Conservation (phyloP, 176 grass and related monocot genomes). For the Urochloa ruziziensis region DNA sequence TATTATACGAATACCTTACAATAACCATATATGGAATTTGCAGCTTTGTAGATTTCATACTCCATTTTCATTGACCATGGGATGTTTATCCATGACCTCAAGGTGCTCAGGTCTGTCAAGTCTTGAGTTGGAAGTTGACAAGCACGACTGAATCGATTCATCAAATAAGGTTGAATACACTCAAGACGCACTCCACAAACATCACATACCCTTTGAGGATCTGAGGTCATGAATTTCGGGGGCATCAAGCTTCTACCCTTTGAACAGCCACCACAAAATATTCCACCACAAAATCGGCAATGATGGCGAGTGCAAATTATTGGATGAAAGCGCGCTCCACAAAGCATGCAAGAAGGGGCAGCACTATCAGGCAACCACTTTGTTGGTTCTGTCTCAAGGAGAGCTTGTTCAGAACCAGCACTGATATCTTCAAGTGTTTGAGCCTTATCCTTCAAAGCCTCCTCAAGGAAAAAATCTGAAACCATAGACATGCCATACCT, state of each 20-base stretch:
- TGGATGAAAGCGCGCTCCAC: slow-evolving; percentile 66
- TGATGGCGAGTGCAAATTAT: slow-evolving; percentile 84
- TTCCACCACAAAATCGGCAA: slow-evolving; percentile 82
- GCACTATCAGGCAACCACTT: slow-evolving; percentile 87
- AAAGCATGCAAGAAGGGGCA: slow-evolving; percentile 85
- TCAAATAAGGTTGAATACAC: slow-evolving; percentile 68
- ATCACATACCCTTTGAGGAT: slow-evolving; percentile 93
- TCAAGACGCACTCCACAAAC: slow-evolving; percentile 75
- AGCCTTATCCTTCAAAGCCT: slow-evolving; percentile 73
- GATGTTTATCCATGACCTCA: slow-evolving; percentile 85
- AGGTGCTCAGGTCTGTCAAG: slow-evolving; percentile 80
- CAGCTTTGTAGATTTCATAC: slow-evolving; percentile 95
- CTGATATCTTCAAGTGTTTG: slow-evolving; percentile 53
- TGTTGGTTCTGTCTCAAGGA: slow-evolving; percentile 76
- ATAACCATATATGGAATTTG: slow-evolving; percentile 74
- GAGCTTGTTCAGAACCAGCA: slow-evolving; percentile 41
- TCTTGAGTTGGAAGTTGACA: slow-evolving; percentile 70
- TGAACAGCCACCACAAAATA: slow-evolving; percentile 82
- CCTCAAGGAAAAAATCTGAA: slow-evolving; percentile 63
- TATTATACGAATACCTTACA: slow-evolving; percentile 57
- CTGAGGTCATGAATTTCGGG: slow-evolving; percentile 66
- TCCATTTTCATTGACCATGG: slow-evolving; percentile 79
- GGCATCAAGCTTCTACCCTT: slow-evolving; percentile 85
- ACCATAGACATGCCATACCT: slow-evolving; percentile 51
- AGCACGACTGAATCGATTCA: slow-evolving; percentile 62